Conservation (phyloP, 345 rosid genomes). For the Salix dunnii region DNA sequence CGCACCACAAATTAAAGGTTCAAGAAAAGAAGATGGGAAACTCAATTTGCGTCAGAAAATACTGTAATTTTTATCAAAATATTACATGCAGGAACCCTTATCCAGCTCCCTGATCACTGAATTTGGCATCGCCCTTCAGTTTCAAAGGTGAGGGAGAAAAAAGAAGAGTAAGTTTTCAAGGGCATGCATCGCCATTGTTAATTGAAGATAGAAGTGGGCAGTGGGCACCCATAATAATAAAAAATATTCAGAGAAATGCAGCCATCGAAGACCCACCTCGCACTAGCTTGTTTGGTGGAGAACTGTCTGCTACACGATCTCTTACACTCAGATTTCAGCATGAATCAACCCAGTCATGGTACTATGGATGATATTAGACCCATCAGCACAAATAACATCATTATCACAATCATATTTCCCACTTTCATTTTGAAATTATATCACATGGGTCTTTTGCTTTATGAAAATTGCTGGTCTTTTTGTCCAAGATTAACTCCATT, state of each 20-base stretch:
- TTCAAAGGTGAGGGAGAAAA: rapidly evolving
- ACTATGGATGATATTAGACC: background rate
- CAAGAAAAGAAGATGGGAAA: background rate
- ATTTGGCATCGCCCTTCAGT: background rate
- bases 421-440: background rate
- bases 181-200: background rate
- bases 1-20: background rate
- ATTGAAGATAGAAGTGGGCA: constrained; percentile 1
- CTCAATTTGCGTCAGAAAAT: background rate
- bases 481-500: background rate
- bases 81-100: background rate
- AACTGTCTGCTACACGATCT: constrained; percentile 10
- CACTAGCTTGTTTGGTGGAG: constrained; percentile 25
- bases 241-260: constrained; percentile 22
- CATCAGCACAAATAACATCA: constrained; percentile 12
- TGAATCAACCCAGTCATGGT: background rate
- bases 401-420: background rate
- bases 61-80: background rate
- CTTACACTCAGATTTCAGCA: background rate
- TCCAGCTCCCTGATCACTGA: background rate
- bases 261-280: constrained; percentile 24
- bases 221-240: constrained; percentile 20
- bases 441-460: background rate
- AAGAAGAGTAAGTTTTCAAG: background rate
- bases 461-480: background rate